Evolutionary conservation across 495 filamentous ascomycete genomes (phyloP).

Genomic region (Cercophora sp.): DNA sequence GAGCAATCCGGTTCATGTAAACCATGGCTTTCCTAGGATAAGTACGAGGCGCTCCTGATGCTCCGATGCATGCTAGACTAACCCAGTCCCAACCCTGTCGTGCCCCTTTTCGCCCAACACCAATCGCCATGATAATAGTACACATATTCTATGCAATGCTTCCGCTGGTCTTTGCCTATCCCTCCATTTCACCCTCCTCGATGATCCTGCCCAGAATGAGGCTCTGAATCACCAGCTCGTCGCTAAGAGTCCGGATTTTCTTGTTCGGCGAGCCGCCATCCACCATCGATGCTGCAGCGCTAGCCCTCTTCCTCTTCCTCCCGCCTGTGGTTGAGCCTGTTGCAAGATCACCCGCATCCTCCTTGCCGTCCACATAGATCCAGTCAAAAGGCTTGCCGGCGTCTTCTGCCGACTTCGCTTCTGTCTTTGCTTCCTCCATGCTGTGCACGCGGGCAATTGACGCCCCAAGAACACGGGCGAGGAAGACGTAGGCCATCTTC

Average conservation of each 20-base stretch:
- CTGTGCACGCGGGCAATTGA: conserved; percentile 60
- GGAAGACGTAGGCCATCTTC: conserved; percentile 57
- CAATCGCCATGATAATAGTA: too few relatives aligned
- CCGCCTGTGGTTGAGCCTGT: background rate
- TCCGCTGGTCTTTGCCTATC: too few relatives aligned
- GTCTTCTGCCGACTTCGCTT: conserved; percentile 50
- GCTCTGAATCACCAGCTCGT: conserved; percentile 91
- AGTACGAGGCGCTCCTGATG: too few relatives aligned
- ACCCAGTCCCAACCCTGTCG: too few relatives aligned
- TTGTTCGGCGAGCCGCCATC: conserved; percentile 33
- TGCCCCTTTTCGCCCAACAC: too few relatives aligned
- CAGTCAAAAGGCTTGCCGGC: conserved; percentile 62
- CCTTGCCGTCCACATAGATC: conserved; percentile 67
- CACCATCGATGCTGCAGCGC: conserved; percentile 24
- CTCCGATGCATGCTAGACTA: too few relatives aligned
- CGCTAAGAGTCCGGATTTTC: conserved; percentile 60
- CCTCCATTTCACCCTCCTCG: conserved; percentile 55
- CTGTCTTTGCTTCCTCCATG: conserved; percentile 56
- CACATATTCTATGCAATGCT: too few relatives aligned
- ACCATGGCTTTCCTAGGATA: too few relatives aligned
- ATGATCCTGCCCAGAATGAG: conserved; percentile 79
- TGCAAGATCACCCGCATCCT: conserved; percentile 22
- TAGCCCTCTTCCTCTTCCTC: conserved; percentile 46
- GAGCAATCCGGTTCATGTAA: too few relatives aligned
- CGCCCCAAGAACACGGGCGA: conserved; percentile 76